Percentiles rank a stretch among this genome's conserved stretches.
phyloP scores from a whole-genome alignment of 75 land plant species.

The Cupressus sempervirens region DNA sequence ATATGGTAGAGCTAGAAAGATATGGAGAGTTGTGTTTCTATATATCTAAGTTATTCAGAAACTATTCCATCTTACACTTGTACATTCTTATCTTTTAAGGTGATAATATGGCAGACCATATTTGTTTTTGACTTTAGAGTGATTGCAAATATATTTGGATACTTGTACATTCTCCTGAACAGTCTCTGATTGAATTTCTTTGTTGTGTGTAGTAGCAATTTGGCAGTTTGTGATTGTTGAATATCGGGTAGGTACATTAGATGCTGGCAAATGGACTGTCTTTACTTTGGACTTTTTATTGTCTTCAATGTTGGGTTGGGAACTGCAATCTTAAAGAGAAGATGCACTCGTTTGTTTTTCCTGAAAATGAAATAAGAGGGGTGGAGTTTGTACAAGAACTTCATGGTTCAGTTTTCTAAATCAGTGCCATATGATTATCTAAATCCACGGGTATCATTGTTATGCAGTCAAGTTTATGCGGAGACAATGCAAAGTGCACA shows the following conservation, averaged over 20 bases:
- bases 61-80: background rate
- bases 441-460: background rate
- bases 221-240: background rate
- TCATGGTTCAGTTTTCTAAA: background rate
- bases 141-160: background rate
- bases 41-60: background rate
- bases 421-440: background rate
- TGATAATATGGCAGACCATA: background rate
- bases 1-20: background rate
- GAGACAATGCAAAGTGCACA: constrained; percentile 7
- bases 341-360: constrained; percentile 8
- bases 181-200: background rate
- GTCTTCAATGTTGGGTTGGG: background rate
- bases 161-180: background rate
- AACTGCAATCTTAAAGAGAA: background rate
- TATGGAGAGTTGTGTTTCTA: background rate
- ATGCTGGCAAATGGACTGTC: constrained; percentile 1
- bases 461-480: constrained; percentile 6
- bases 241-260: background rate
- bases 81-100: background rate
- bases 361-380: background rate
- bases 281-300: constrained; percentile 1
- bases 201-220: background rate
- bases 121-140: background rate
- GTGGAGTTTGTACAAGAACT: background rate